Evolutionary conservation across 73 alveolate species (phyloP).

Genomic region (Paramecium octaurelia): DNA sequence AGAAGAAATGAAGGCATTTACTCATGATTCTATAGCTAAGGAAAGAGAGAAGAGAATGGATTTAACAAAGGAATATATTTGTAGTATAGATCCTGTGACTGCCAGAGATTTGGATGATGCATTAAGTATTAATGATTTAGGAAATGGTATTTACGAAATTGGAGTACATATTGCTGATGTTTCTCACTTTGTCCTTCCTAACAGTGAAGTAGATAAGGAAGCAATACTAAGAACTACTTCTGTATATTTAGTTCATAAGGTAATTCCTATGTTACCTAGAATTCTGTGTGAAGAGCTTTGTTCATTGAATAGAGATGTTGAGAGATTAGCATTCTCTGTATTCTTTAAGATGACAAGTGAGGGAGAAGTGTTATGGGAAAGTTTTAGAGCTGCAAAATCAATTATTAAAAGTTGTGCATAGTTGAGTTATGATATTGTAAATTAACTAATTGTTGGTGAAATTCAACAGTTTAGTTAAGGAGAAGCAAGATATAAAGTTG

Average conservation of each 20-base stretch:
- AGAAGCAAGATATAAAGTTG: slow-evolving; percentile 68
- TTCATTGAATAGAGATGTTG: slow-evolving; percentile 88
- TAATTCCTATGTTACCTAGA: slow-evolving; percentile 98
- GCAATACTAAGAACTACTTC: slow-evolving; percentile 97
- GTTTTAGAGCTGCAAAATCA: slow-evolving; percentile 79
- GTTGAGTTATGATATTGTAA: slow-evolving; percentile 79
- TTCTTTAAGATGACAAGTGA: slow-evolving; percentile 43
- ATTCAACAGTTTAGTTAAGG: slow-evolving; percentile 41
- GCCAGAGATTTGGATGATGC: slow-evolving; percentile 68
- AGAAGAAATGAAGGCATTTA: slow-evolving; percentile 78
- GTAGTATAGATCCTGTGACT: slow-evolving; percentile 93
- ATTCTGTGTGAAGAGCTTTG: slow-evolving; percentile 95
- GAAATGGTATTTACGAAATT: slow-evolving; percentile 95
- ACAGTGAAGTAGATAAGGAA: slow-evolving; percentile 91
- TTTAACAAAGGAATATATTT: slow-evolving; percentile 84
- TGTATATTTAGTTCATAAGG: slow-evolving; percentile 94
- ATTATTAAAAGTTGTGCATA: slow-evolving; percentile 82
- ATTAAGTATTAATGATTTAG: slow-evolving; percentile 96
- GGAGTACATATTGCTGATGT: slow-evolving; percentile 99
- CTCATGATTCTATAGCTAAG: slow-evolving; percentile 43
- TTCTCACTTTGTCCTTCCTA: slow-evolving; percentile 92
- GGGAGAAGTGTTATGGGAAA: slow-evolving; percentile 93
- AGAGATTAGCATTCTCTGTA: slow-evolving; percentile 93
- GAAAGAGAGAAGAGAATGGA: slow-evolving; percentile 88
- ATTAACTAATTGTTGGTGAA: slow-evolving; percentile 65